Evolutionary conservation across 2,329 filamentous ascomycete species (phyloP).

Genomic region (Fusarium armeniacum): DNA sequence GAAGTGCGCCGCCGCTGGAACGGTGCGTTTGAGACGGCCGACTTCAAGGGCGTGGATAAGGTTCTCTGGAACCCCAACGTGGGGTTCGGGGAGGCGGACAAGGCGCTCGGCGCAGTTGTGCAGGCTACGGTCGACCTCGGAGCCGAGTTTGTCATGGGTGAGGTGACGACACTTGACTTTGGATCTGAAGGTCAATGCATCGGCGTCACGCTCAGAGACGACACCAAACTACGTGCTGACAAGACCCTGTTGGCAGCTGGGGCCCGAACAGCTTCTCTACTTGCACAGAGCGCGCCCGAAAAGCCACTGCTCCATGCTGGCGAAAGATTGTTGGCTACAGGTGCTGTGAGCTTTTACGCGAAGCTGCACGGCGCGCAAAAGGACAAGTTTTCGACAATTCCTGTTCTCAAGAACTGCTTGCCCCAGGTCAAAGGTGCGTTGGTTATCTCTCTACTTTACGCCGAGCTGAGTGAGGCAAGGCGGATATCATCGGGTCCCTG

Average conservation of each 20-base stretch:
- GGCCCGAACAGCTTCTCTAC: slow-evolving; percentile 67
- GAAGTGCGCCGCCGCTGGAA: slow-evolving; percentile 69
- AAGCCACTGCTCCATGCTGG: slow-evolving; percentile 66
- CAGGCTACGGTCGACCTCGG: slow-evolving; percentile 66
- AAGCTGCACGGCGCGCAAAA: slow-evolving; percentile 61
- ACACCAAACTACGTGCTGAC: slow-evolving; percentile 63
- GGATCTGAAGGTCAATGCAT: slow-evolving; percentile 60
- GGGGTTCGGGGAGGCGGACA: slow-evolving; percentile 71
- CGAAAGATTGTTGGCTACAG: slow-evolving; percentile 68
- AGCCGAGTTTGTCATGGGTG: slow-evolving; percentile 68
- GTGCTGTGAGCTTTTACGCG: slow-evolving; percentile 61
- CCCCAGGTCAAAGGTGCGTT: slow-evolving; percentile 59
- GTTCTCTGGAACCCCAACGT: slow-evolving; percentile 70
- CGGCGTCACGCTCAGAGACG: slow-evolving; percentile 65
- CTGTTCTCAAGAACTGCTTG: slow-evolving; percentile 66
- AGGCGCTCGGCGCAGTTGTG: slow-evolving; percentile 68
- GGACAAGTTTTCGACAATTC: slow-evolving; percentile 63
- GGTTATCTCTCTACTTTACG: neutral
- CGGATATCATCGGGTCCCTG: slow-evolving; percentile 28
- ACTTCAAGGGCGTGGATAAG: slow-evolving; percentile 68
- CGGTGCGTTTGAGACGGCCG: slow-evolving; percentile 68
- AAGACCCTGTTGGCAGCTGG: slow-evolving; percentile 69
- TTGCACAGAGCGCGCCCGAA: slow-evolving; percentile 65
- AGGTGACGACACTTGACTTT: slow-evolving; percentile 63
- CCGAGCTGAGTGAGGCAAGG: slow-evolving; percentile 3